These are phyloP conservation scores for Ceriops zippeliana DNA, from an alignment of 345 rosid genomes.

Conservation along the genomic window DNA sequence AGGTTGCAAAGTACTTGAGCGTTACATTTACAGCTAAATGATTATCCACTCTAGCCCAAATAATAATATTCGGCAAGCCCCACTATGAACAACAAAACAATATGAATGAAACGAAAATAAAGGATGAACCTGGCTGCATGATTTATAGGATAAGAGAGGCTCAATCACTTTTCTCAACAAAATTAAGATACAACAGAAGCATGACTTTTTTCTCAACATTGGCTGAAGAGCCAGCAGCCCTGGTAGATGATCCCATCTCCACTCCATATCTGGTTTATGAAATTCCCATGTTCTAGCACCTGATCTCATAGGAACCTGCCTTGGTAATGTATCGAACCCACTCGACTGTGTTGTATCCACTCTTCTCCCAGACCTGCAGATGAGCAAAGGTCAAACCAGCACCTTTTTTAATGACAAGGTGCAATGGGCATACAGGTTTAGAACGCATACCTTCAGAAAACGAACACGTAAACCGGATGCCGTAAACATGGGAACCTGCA, in stretches of 20 bases:
- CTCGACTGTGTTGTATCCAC: conserved; percentile 96
- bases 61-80: too few species aligned
- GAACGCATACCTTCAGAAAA: conserved; percentile 68
- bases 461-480: conserved; percentile 98
- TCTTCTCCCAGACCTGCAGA: conserved; percentile 97
- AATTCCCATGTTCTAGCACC: conserved; percentile 53
- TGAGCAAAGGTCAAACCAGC: neutral
- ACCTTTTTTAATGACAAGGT: too few species aligned
- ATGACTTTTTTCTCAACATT: conserved; percentile 4
- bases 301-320: conserved; percentile 96
- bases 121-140: too few species aligned
- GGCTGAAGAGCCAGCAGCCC: conserved; percentile 5
- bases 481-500: conserved; percentile 98
- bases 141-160: conserved; percentile 6
- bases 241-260: conserved; percentile 4
- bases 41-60: too few species aligned
- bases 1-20: too few species aligned
- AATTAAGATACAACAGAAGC: neutral
- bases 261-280: neutral
- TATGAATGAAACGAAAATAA: too few species aligned
- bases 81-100: too few species aligned
- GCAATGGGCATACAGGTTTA: neutral
- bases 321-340: conserved; percentile 98
- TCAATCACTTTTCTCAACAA: conserved; percentile 14
- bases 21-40: too few species aligned